A percentile compares a stretch with the other conserved stretches of the same genome.
These are phyloP conservation scores for Globisporangium irregulare DNA, from an alignment of 352 stramenopile genomes.

Conservation along the genomic window DNA sequence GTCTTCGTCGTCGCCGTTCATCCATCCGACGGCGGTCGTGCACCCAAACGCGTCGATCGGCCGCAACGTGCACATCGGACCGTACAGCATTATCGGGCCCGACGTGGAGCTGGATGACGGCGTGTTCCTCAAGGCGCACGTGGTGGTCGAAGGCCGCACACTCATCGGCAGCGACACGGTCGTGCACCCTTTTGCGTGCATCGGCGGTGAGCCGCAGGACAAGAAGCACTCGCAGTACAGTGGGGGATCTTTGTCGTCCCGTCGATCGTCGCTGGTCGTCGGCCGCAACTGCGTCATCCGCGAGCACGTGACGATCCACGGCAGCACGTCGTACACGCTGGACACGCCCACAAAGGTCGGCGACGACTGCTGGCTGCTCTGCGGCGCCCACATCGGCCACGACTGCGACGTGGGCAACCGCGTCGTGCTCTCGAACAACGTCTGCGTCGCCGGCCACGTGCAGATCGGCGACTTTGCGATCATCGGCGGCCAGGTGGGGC, in stretches of 20 bases:
- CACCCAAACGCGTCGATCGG: slow-evolving; percentile 59
- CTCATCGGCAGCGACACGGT: slow-evolving; percentile 48
- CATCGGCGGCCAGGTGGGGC: slow-evolving; percentile 69
- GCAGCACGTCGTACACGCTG: slow-evolving; percentile 64
- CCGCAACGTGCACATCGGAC: slow-evolving; percentile 57
- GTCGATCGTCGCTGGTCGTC: slow-evolving; percentile 36
- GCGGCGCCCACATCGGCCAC: slow-evolving; percentile 70
- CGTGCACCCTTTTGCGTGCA: slow-evolving; percentile 70
- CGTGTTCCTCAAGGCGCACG: slow-evolving; percentile 67
- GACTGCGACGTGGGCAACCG: slow-evolving; percentile 59
- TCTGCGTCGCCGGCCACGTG: slow-evolving; percentile 78
- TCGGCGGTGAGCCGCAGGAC: slow-evolving; percentile 75
- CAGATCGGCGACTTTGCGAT: slow-evolving; percentile 71
- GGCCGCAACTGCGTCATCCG: slow-evolving; percentile 75
- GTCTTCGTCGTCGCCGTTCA: slow-evolving; percentile 15
- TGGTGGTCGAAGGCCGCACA: slow-evolving; percentile 72
- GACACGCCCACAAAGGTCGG: slow-evolving; percentile 52
- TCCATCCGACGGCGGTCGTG: slow-evolving; percentile 72
- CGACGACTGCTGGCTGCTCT: slow-evolving; percentile 80
- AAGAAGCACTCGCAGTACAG: slow-evolving; percentile 57
- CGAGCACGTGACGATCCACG: slow-evolving; percentile 82
- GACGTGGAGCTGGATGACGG: slow-evolving; percentile 66
- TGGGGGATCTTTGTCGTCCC: not conserved
- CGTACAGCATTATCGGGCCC: slow-evolving; percentile 68
- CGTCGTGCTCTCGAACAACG: slow-evolving; percentile 82